A percentile compares a stretch with the other conserved stretches of the same genome.
These are phyloP conservation scores for Hamamelis virginiana DNA, from an alignment of 164 flowering plant species.

Conservation along the genomic window DNA sequence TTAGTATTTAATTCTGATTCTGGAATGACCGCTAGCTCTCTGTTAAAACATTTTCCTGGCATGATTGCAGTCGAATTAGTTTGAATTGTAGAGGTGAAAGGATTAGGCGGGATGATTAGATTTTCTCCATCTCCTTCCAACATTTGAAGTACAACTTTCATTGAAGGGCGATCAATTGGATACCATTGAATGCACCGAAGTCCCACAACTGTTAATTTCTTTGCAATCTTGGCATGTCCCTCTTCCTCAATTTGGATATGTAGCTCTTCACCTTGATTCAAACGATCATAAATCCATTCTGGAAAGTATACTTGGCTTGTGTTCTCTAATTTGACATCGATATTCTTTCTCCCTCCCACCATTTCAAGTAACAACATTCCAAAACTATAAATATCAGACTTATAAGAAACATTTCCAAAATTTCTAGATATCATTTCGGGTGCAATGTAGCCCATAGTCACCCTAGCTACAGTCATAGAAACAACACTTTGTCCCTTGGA, in stretches of 20 bases:
- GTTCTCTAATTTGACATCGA: neutral
- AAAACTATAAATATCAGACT: slow-evolving; percentile 31
- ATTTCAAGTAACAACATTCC: slow-evolving; percentile 31
- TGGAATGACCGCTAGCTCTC: neutral
- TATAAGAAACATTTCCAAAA: slow-evolving; percentile 16
- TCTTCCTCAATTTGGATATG: slow-evolving; percentile 18
- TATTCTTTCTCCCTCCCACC: slow-evolving; percentile 19
- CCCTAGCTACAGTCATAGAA: slow-evolving; percentile 22
- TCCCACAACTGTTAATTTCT: slow-evolving; percentile 26
- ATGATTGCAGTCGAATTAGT: neutral
- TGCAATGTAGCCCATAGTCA: slow-evolving; percentile 27
- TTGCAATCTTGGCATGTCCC: slow-evolving; percentile 21
- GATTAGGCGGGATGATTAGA: slow-evolving; percentile 19
- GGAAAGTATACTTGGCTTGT: slow-evolving; percentile 26
- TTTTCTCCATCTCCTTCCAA: slow-evolving; percentile 20
- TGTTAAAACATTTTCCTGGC: neutral
- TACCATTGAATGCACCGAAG: slow-evolving; percentile 31
- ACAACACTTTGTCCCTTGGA: slow-evolving; percentile 19
- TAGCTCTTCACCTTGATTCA: slow-evolving; percentile 22
- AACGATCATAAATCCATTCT: slow-evolving; percentile 30
- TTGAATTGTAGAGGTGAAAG: slow-evolving; percentile 5
- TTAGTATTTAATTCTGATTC: neutral
- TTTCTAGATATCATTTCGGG: slow-evolving; percentile 26
- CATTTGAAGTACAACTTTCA: slow-evolving; percentile 27
- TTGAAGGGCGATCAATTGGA: slow-evolving; percentile 23